These are phyloP conservation scores for Tulasnella sp. DNA, from an alignment of 768 basidiomycete species.

Conservation along the genomic window DNA sequence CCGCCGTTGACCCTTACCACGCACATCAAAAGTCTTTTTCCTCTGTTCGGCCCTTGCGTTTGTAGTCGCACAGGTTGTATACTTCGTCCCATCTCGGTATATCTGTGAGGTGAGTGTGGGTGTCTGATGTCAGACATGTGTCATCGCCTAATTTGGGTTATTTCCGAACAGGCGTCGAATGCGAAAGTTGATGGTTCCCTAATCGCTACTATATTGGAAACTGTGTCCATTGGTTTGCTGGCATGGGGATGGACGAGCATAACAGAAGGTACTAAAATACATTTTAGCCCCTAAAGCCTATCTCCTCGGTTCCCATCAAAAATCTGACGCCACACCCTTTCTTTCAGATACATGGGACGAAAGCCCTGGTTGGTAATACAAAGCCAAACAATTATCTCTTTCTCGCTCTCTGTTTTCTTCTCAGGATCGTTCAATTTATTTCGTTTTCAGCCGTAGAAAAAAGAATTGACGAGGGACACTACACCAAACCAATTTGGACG, in stretches of 20 bases:
- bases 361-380: too few relatives aligned
- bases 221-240: constrained; percentile 50
- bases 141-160: neutral
- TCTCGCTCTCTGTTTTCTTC: too few relatives aligned
- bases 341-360: too few relatives aligned
- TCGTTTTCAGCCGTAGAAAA: too few relatives aligned
- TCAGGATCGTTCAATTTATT: too few relatives aligned
- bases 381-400: too few relatives aligned
- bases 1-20: neutral
- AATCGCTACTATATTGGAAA: constrained; percentile 72
- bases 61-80: constrained; percentile 65
- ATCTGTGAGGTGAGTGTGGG: constrained; percentile 48
- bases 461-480: too few relatives aligned
- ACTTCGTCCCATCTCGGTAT: constrained; percentile 56
- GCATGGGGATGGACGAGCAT: constrained; percentile 79
- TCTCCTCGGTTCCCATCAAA: too few relatives aligned
- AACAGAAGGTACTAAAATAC: constrained; percentile 56
- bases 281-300: too few relatives aligned
- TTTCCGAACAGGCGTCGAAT: constrained; percentile 27
- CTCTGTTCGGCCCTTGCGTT: constrained; percentile 62
- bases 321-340: too few relatives aligned
- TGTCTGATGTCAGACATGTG: neutral
- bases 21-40: constrained; percentile 42
- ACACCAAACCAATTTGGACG: too few relatives aligned
- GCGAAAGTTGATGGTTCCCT: constrained; percentile 75